These are phyloP conservation scores for Colletotrichum navitas DNA, from an alignment of 2,329 filamentous ascomycete species.

Conservation along the genomic window DNA sequence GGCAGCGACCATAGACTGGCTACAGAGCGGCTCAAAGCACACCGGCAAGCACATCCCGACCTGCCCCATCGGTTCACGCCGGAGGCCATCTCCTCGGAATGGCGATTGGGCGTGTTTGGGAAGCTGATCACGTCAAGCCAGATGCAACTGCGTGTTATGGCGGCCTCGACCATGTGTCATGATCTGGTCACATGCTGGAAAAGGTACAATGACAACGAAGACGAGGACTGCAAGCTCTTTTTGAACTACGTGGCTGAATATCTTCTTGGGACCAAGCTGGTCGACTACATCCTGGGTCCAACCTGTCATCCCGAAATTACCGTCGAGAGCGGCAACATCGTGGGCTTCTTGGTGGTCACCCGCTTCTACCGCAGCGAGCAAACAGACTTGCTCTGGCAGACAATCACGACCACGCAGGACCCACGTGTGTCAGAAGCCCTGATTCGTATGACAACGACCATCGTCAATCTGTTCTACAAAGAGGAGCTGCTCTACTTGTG, in stretches of 20 bases:
- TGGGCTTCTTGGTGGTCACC: slow-evolving; percentile 88
- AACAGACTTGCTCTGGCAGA: slow-evolving; percentile 86
- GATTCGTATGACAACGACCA: slow-evolving; percentile 70
- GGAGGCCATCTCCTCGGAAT: slow-evolving; percentile 70
- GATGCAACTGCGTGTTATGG: slow-evolving; percentile 89
- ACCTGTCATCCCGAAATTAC: slow-evolving; percentile 95
- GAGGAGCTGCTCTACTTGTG: slow-evolving; percentile 73
- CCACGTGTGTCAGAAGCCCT: slow-evolving; percentile 86
- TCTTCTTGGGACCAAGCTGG: slow-evolving; percentile 76
- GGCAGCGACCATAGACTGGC: slow-evolving; percentile 53
- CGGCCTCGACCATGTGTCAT: slow-evolving; percentile 78
- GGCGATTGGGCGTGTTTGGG: slow-evolving; percentile 77
- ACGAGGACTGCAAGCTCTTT: slow-evolving; percentile 59
- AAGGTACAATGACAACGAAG: slow-evolving; percentile 62
- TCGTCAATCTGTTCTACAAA: slow-evolving; percentile 62
- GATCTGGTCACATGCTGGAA: slow-evolving; percentile 78
- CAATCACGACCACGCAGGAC: slow-evolving; percentile 84
- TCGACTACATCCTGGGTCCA: slow-evolving; percentile 89
- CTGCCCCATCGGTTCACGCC: slow-evolving; percentile 55
- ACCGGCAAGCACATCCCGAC: slow-evolving; percentile 52
- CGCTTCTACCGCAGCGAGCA: slow-evolving; percentile 77
- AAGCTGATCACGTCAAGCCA: slow-evolving; percentile 85
- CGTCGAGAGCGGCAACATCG: slow-evolving; percentile 81
- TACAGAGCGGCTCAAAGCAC: slow-evolving; percentile 49
- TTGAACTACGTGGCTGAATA: slow-evolving; percentile 77